phyloP scores from a whole-genome alignment of 164 flowering plant genomes.

The Liriodendron chinense region DNA sequence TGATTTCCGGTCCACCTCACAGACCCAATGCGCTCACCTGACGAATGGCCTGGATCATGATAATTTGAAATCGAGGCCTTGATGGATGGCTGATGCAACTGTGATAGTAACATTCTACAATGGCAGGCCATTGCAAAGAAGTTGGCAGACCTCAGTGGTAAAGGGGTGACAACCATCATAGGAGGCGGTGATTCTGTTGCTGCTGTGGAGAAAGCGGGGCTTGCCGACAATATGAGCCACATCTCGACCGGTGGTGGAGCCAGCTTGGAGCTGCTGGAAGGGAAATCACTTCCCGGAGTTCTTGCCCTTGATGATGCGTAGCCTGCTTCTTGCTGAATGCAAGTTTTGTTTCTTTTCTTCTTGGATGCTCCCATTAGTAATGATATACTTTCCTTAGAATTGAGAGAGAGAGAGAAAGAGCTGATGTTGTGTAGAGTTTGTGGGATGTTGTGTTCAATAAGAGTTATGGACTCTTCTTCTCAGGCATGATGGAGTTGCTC shows the following conservation, averaged over 20 bases:
- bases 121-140: constrained; percentile 68
- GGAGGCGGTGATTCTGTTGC: constrained; percentile 89
- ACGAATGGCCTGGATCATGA: background rate
- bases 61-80: background rate
- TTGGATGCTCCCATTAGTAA: constrained; percentile 4
- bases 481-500: background rate
- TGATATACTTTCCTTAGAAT: background rate
- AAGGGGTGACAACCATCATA: constrained; percentile 75
- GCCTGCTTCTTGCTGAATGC: constrained; percentile 41
- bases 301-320: constrained; percentile 66
- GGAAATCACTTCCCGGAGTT: constrained; percentile 77
- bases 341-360: constrained; percentile 5
- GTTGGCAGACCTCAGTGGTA: constrained; percentile 63
- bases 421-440: background rate
- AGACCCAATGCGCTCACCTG: background rate
- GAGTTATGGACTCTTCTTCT: constrained; percentile 2
- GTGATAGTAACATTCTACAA: background rate
- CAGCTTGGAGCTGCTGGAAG: constrained; percentile 78
- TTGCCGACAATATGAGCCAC: constrained; percentile 77
- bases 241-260: constrained; percentile 92
- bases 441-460: background rate
- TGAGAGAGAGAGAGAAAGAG: background rate
- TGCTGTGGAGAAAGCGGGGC: constrained; percentile 77
- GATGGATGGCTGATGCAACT: background rate
- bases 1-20: background rate